These are phyloP conservation scores for Colletotrichum incanum DNA, from an alignment of 2,329 filamentous ascomycete species.

Conservation along the genomic window DNA sequence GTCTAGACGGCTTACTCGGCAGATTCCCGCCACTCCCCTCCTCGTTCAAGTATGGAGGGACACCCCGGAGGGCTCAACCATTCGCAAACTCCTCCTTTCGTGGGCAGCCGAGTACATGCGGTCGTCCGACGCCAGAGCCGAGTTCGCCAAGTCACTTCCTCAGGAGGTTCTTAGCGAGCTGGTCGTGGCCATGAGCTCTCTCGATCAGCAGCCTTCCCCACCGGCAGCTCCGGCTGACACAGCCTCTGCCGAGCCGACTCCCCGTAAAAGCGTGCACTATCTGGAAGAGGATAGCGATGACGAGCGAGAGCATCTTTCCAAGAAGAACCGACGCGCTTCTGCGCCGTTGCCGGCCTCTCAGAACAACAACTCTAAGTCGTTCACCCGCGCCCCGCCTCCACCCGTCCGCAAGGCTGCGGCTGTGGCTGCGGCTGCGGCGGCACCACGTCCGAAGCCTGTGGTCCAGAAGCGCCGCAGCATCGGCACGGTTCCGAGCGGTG, in stretches of 20 bases:
- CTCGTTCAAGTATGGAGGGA: conserved; percentile 75
- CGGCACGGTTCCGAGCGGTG: conserved; percentile 45
- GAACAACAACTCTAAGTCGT: conserved; percentile 21
- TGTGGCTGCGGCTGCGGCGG: conserved; percentile 38
- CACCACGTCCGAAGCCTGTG: conserved; percentile 52
- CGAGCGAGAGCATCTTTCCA: conserved; percentile 51
- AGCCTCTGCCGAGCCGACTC: conserved; percentile 45
- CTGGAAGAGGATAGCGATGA: conserved; percentile 62
- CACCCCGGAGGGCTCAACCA: conserved; percentile 72
- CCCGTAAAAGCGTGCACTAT: conserved; percentile 66
- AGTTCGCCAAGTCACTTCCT: conserved; percentile 74
- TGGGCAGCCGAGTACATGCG: conserved; percentile 78
- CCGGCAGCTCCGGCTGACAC: conserved; percentile 42
- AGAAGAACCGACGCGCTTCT: conserved; percentile 62
- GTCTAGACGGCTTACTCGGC: conserved; percentile 65
- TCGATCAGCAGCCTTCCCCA: conserved; percentile 58
- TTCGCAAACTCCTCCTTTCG: conserved; percentile 70
- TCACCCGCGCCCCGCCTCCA: conserved; percentile 37
- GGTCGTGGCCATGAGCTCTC: conserved; percentile 73
- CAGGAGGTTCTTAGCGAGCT: conserved; percentile 75
- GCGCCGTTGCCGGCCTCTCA: conserved; percentile 49
- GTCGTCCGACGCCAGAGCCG: conserved; percentile 68
- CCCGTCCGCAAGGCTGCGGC: conserved; percentile 49
- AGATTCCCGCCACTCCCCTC: conserved; percentile 72
- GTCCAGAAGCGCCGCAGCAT: conserved; percentile 54